These are phyloP conservation scores for Xylariales sp. DNA, from an alignment of 2,329 filamentous ascomycete species.

Conservation along the genomic window DNA sequence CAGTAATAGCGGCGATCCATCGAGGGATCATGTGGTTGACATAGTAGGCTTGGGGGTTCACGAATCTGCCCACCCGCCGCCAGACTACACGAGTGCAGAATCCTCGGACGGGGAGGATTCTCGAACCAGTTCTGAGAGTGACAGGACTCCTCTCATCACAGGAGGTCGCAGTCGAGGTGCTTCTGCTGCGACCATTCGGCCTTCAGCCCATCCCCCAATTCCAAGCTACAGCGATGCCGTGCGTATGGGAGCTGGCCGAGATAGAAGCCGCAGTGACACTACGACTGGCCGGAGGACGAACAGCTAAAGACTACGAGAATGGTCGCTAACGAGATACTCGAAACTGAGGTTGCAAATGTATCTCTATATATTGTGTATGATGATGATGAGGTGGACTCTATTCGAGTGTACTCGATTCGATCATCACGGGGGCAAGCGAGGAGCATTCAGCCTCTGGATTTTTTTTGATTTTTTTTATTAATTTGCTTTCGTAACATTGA, in stretches of 20 bases:
- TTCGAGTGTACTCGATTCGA: no score
- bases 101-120: conserved; percentile 54
- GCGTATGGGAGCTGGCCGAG: conserved; percentile 44
- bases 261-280: conserved; percentile 37
- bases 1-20: conserved; percentile 37
- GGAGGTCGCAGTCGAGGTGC: conserved; percentile 45
- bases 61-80: conserved; percentile 59
- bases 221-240: conserved; percentile 80
- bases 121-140: conserved; percentile 54
- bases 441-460: background rate
- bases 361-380: background rate
- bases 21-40: conserved; percentile 31
- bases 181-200: conserved; percentile 38
- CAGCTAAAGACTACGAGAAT: no score
- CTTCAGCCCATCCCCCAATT: conserved; percentile 57
- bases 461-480: no score
- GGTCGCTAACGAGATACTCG: no score
- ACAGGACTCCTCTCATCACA: conserved; percentile 48
- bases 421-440: no score
- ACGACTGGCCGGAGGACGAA: conserved; percentile 20
- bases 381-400: no score
- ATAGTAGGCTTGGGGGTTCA: conserved; percentile 42
- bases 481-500: no score
- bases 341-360: background rate
- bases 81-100: conserved; percentile 65